Evolutionary conservation across 1,284 basidiomycete species (phyloP).

Genomic region (Meira miltonrushii): DNA sequence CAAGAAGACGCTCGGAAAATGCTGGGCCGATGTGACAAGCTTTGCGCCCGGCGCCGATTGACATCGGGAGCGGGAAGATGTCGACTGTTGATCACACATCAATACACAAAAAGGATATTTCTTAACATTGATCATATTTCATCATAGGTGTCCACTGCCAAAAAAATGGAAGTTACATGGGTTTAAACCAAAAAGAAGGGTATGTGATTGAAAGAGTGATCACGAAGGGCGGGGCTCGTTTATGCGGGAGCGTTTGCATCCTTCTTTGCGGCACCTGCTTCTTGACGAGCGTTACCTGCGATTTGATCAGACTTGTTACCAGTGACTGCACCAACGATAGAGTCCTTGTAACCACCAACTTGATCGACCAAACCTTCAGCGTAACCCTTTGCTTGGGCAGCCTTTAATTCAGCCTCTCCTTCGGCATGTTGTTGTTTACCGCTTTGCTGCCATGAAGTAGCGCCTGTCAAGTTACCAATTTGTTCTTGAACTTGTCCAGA

Average conservation of each 20-base stretch:
- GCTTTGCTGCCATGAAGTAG: constrained; percentile 30
- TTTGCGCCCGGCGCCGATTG: no score
- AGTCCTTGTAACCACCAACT: constrained; percentile 40
- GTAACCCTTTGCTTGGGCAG: constrained; percentile 40
- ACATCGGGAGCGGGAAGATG: no score
- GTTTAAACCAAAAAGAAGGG: no score
- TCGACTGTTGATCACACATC: no score
- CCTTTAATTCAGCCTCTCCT: constrained; percentile 41
- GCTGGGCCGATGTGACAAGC: no score
- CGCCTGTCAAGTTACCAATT: constrained; percentile 34
- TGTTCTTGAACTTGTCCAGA: constrained; percentile 29
- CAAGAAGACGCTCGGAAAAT: no score
- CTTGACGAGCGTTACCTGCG: constrained; percentile 32
- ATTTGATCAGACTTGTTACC: constrained; percentile 39
- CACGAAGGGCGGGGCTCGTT: background rate
- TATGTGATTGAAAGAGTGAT: background rate
- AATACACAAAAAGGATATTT: no score
- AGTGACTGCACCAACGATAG: constrained; percentile 33
- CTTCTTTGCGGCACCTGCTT: constrained; percentile 37
- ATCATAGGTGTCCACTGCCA: no score
- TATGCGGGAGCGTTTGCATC: constrained; percentile 22
- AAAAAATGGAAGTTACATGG: no score
- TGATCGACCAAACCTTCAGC: constrained; percentile 42
- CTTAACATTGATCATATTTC: no score
- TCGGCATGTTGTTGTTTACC: constrained; percentile 44